Evolutionary conservation across 176 grass and related monocot species (phyloP).

Genomic region (Cymbopogon citratus): DNA sequence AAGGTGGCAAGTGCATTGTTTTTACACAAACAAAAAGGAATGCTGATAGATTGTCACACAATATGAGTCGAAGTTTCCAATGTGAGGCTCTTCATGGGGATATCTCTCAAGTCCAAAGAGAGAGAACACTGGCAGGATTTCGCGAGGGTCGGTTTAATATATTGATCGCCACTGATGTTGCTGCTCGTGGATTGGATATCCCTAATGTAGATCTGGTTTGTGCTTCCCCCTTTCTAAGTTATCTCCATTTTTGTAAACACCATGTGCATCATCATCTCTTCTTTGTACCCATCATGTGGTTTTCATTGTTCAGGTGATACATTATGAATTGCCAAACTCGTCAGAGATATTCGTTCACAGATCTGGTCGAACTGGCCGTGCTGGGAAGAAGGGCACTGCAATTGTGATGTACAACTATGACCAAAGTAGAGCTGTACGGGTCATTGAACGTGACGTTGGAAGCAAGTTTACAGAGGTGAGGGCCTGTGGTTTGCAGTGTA

Average conservation of each 20-base stretch:
- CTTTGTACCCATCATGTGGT: not conserved
- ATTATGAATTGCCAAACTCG: conserved; percentile 86
- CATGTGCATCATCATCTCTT: not conserved
- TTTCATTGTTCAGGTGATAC: conserved; percentile 61
- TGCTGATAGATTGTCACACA: conserved; percentile 60
- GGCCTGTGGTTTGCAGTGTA: not conserved
- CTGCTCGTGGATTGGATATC: conserved; percentile 95
- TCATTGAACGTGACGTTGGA: conserved; percentile 73
- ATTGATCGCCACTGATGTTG: conserved; percentile 95
- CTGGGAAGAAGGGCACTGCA: conserved; percentile 88
- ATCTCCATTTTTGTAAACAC: not conserved
- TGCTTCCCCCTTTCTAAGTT: conserved; percentile 10
- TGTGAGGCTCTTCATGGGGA: conserved; percentile 91
- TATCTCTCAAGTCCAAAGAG: conserved; percentile 76
- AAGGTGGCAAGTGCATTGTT: conserved; percentile 91
- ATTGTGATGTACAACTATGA: conserved; percentile 64
- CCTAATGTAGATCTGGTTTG: conserved; percentile 96
- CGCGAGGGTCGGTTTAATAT: conserved; percentile 74
- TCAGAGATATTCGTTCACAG: conserved; percentile 93
- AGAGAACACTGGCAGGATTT: conserved; percentile 80
- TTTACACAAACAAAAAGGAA: conserved; percentile 97
- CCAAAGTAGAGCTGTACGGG: conserved; percentile 55
- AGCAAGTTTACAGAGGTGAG: conserved; percentile 70
- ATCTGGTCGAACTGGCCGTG: conserved; percentile 93
- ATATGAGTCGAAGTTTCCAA: conserved; percentile 58